Evolutionary conservation across 176 grass and related monocot species (phyloP), one percentile per base, ranked within the genome.

Genomic region (Bonia amplexicaulis): DNA sequence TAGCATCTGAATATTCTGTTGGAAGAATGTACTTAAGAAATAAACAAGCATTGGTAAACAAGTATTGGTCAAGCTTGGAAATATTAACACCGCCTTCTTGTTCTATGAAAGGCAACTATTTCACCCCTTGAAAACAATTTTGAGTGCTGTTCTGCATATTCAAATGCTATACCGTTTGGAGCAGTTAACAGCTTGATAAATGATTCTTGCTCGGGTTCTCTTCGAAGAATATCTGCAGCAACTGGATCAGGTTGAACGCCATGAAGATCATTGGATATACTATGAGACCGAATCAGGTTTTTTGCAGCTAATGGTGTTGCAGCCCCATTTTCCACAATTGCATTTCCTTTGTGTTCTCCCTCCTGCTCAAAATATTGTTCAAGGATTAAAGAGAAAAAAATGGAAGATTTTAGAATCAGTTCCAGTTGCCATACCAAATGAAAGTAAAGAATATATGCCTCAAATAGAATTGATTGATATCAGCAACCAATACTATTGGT

Each of bases 221-320:
- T 98, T 80, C 96, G 92, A 84, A 98, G 93, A 96, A 98, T 96
- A 90, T 98, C 90, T 80, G 96, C 96, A 46, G 93, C 93, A 81
- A 98, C 80, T 69, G 96, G 96, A 65, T 98, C 91, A 81, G 93
- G 93, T 74, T 95, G 96, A 59, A 84, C 96, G 4, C 75, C 93
- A 85, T 95, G 96, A 83, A 98, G 83, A 95, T 95, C 84, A 87
- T 92, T 94, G 62, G 96, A 87, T 78, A 94, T 91, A 82, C 96
- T 98, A 77, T 94, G 89, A 73, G 93, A 90, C 37, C 93, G 87
- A 64, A 87, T 90, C 93, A 98, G 85, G 77, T 51, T 88, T 83
- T 94, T 73, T 85, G 87, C 84, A 81, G 93, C 45, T 65, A 93
- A 85, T 62, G 91, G 64, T 27, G 75, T 89, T 74, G 89, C 67